A percentile compares a stretch with the other conserved stretches of the same genome.
These are phyloP conservation scores for Candida awuae DNA, from an alignment of 805 yeast species.

Conservation along the genomic window DNA sequence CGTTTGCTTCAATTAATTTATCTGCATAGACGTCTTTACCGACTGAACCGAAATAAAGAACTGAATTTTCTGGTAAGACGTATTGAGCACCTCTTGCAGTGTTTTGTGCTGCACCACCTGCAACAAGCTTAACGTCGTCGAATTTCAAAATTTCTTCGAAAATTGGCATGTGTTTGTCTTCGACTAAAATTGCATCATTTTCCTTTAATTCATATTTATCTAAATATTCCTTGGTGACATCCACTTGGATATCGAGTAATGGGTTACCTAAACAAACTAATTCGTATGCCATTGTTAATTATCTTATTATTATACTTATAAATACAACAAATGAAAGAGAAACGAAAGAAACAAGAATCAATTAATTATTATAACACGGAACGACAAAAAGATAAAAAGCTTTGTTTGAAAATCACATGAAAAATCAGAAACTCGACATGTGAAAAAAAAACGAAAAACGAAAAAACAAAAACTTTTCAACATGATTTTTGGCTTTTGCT, in stretches of 20 bases:
- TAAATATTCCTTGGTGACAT: slow-evolving; percentile 59
- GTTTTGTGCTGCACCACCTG: slow-evolving; percentile 99
- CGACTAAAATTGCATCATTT: slow-evolving; percentile 85
- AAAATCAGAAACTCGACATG: no score
- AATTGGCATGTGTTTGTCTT: slow-evolving; percentile 78
- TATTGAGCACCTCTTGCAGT: slow-evolving; percentile 98
- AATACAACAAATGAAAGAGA: background rate
- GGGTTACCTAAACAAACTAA: slow-evolving; percentile 88
- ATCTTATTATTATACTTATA: background rate
- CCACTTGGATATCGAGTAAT: slow-evolving; percentile 76
- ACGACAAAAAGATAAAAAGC: no score
- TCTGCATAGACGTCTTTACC: slow-evolving; percentile 88
- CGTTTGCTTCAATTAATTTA: slow-evolving; percentile 73
- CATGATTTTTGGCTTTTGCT: no score
- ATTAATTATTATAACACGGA: no score
- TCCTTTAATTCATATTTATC: slow-evolving; percentile 77
- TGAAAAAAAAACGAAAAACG: no score
- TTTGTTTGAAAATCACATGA: no score
- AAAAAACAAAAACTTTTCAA: no score
- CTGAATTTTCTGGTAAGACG: slow-evolving; percentile 70
- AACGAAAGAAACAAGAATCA: background rate
- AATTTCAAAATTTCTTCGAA: slow-evolving; percentile 65
- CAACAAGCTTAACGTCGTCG: slow-evolving; percentile 61
- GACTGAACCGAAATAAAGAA: slow-evolving; percentile 91
- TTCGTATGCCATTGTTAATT: slow-evolving; percentile 53